These are phyloP conservation scores for Aurinia saxatilis DNA, from an alignment of 345 rosid species.

Conservation along the genomic window DNA sequence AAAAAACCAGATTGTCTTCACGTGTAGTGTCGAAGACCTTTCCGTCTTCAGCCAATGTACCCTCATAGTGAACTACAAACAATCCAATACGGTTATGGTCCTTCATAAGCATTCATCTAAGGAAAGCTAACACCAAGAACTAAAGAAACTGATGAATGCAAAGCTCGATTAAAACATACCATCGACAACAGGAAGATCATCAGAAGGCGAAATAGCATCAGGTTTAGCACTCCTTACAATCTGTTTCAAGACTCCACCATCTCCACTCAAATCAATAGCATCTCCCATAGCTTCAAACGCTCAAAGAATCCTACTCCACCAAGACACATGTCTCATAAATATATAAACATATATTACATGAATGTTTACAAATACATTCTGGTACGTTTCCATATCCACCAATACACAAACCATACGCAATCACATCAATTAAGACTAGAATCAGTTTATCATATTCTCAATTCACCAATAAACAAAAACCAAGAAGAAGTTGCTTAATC, in stretches of 20 bases:
- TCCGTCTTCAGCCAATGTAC: slow-evolving; percentile 68
- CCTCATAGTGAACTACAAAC: slow-evolving; percentile 75
- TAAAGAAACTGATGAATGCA: neutral
- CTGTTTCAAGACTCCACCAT: slow-evolving; percentile 75
- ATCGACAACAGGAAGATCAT: slow-evolving; percentile 82
- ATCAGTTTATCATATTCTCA: too few relatives aligned
- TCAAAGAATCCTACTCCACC: slow-evolving; percentile 14
- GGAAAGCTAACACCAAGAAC: neutral
- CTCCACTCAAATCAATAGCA: slow-evolving; percentile 56
- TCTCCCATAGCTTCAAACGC: slow-evolving; percentile 48
- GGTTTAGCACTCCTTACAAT: slow-evolving; percentile 56
- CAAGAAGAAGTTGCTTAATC: neutral
- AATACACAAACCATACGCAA: neutral
- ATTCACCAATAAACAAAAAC: too few relatives aligned
- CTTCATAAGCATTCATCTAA: neutral
- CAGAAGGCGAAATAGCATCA: slow-evolving; percentile 55
- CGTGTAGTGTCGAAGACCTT: slow-evolving; percentile 85
- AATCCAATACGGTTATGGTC: neutral
- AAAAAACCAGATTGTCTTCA: slow-evolving; percentile 78
- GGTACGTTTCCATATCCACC: neutral
- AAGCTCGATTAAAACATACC: slow-evolving; percentile 35
- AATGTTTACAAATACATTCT: neutral
- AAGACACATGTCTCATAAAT: neutral
- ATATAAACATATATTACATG: neutral
- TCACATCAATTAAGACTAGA: neutral